Percentiles rank a stretch among this genome's conserved stretches.
Conservation (phyloP, 495 filamentous ascomycete genomes). For the Tuber melanosporum region DNA sequence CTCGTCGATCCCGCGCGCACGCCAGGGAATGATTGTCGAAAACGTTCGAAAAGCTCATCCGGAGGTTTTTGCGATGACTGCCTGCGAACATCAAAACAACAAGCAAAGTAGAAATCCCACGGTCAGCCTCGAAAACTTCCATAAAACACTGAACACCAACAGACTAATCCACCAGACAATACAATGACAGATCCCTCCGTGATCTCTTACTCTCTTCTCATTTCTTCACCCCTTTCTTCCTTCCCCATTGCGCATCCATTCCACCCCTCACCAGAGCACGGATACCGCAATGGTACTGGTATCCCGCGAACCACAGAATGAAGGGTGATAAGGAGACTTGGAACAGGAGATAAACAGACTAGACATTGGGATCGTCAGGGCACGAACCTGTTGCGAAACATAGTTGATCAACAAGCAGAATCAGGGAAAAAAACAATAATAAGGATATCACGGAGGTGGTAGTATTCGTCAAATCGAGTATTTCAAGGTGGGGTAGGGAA, state of each 20-base stretch:
- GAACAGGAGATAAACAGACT: constrained; percentile 15
- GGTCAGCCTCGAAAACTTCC: constrained; percentile 22
- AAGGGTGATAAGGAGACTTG: constrained; percentile 13
- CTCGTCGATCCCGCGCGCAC: constrained; percentile 32
- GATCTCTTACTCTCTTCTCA: background rate
- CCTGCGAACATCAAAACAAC: constrained; percentile 23
- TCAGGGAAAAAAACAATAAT: background rate
- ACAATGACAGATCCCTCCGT: background rate
- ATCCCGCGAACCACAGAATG: constrained; percentile 8
- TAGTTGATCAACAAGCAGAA: constrained; percentile 27
- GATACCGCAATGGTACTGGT: constrained; percentile 5
- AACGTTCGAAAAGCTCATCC: constrained; percentile 42
- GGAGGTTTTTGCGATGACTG: constrained; percentile 42
- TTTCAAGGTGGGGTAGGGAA: constrained; percentile 12
- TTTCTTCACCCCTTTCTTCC: background rate
- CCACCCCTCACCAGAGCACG: background rate
- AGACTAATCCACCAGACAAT: constrained; percentile 1
- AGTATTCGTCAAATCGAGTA: background rate
- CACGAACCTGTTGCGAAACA: constrained; percentile 39
- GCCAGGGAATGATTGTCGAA: constrained; percentile 41
- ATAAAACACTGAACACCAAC: constrained; percentile 6
- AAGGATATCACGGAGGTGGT: background rate
- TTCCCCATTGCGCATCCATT: background rate
- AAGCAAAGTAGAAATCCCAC: background rate
- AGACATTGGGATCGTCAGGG: constrained; percentile 27